Percentiles rank a stretch among this genome's conserved stretches.
phyloP scores from a whole-genome alignment of 805 yeast genomes.

The Lipomyces lipofer region DNA sequence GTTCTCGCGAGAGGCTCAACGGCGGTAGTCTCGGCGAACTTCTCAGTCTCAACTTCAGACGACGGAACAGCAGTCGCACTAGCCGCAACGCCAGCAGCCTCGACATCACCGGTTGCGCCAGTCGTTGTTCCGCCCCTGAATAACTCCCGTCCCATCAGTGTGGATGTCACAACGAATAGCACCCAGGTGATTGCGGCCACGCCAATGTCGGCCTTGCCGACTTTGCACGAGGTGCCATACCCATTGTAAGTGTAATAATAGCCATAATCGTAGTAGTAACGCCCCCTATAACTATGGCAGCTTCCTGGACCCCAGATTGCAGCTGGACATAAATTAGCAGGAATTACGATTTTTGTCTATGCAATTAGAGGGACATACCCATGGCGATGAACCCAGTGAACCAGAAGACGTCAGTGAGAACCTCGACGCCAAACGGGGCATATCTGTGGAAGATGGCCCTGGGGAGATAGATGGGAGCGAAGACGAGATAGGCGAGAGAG shows the following conservation, averaged over 20 bases:
- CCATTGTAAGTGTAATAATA: neutral
- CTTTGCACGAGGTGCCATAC: conserved; percentile 16
- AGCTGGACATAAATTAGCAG: no score
- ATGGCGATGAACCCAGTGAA: conserved; percentile 15
- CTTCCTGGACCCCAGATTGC: conserved; percentile 3
- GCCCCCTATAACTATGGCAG: neutral
- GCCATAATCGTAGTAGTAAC: neutral
- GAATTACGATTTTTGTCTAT: no score
- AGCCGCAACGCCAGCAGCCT: conserved; percentile 63
- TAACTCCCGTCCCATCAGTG: conserved; percentile 5
- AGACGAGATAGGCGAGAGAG: conserved; percentile 1
- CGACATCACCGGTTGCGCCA: conserved; percentile 76
- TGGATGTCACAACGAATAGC: conserved; percentile 6
- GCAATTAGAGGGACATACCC: neutral
- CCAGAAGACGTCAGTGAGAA: conserved; percentile 16
- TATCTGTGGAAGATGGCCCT: neutral
- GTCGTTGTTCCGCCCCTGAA: conserved; percentile 74
- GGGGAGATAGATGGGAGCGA: neutral
- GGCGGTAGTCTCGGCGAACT: no score
- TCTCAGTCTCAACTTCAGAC: no score
- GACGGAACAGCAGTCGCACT: no score
- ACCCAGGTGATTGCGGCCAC: conserved; percentile 29
- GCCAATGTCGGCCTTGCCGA: conserved; percentile 30
- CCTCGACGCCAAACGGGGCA: conserved; percentile 11
- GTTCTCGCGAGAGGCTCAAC: no score